Percentiles rank a stretch among this genome's conserved stretches.
phyloP scores from a whole-genome alignment of 306 rosid species.

The Begonia masoniana region DNA sequence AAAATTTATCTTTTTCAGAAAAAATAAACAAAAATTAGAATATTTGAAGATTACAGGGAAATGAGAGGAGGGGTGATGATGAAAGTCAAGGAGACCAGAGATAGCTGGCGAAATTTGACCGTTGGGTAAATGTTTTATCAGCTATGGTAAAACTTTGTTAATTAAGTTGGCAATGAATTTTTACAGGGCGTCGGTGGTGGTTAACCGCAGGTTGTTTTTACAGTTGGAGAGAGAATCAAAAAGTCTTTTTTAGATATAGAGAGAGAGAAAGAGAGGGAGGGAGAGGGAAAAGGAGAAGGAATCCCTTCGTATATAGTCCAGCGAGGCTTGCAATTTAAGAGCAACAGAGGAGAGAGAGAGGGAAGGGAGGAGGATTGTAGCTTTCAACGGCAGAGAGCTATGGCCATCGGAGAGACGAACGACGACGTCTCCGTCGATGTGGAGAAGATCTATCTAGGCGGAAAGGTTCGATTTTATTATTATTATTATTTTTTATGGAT shows the following conservation, averaged over 20 bases:
- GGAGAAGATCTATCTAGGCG: constrained; percentile 94
- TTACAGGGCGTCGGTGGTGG: constrained; percentile 32
- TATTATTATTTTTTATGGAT: no score
- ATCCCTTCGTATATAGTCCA: constrained; percentile 56
- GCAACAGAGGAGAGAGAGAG: constrained; percentile 5
- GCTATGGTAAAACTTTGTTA: constrained; percentile 12
- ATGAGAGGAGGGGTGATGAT: neutral
- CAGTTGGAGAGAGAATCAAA: neutral
- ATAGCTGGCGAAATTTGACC: no score
- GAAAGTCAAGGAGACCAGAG: no score
- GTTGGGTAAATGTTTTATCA: neutral
- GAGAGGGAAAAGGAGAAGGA: constrained; percentile 10
- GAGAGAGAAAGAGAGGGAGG: neutral
- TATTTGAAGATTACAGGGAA: no score
- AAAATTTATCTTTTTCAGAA: no score
- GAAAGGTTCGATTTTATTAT: constrained; percentile 59
- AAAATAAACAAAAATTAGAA: no score
- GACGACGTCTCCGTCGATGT: constrained; percentile 61
- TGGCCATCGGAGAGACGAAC: constrained; percentile 59
- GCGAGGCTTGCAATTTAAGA: constrained; percentile 22
- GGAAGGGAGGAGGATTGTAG: constrained; percentile 1
- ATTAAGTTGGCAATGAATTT: constrained; percentile 17
- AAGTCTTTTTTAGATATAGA: constrained; percentile 2
- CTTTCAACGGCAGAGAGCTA: constrained; percentile 13
- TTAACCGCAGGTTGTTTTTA: constrained; percentile 21